Evolutionary conservation across 139 green algal genomes (phyloP).

Genomic region (Tetraselmis striata): DNA sequence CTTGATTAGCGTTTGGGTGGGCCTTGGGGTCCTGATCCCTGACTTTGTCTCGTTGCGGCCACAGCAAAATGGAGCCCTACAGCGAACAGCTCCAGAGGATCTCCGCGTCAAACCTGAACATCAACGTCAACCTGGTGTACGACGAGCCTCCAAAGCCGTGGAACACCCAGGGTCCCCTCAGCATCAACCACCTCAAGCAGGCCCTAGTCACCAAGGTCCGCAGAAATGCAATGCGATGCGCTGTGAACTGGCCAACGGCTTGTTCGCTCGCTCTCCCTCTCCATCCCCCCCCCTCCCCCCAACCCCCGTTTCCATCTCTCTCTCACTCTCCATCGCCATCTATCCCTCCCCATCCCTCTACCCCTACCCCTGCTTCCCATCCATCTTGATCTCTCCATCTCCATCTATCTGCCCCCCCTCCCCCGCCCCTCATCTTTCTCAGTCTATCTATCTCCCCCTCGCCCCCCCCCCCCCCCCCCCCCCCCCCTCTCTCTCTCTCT

Average conservation of each 20-base stretch:
- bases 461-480: too few relatives aligned
- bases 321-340: too few relatives aligned
- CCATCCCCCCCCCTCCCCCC: too few relatives aligned
- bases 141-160: neutral
- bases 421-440: too few relatives aligned
- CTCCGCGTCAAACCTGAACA: neutral
- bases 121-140: neutral
- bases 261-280: too few relatives aligned
- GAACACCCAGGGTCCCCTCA: neutral
- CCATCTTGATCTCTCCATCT: neutral
- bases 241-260: neutral
- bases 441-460: too few relatives aligned
- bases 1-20: too few relatives aligned
- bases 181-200: neutral
- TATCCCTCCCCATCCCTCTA: too few relatives aligned
- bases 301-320: too few relatives aligned
- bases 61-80: neutral
- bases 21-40: too few relatives aligned
- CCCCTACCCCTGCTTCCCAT: neutral
- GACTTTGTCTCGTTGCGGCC: too few relatives aligned
- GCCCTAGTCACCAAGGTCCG: neutral
- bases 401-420: neutral
- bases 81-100: neutral
- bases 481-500: too few relatives aligned
- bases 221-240: neutral